Base-by-base conservation (phyloP, 805 yeast species). In the Priceomyces carsonii region DNA sequence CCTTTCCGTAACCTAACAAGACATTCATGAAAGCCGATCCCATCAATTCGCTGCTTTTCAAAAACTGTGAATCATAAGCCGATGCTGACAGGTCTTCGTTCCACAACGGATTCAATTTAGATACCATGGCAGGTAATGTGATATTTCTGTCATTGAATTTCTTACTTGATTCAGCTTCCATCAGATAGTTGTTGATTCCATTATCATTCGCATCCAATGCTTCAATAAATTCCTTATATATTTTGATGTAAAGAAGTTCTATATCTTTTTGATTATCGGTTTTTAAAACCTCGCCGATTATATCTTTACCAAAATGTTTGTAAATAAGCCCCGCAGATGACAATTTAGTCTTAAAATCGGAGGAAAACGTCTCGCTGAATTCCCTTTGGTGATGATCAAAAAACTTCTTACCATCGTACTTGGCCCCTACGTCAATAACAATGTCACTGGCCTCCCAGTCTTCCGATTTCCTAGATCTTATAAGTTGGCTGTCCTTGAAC, bases 371-470 rank as follows among this genome's bases (percentile, higher is more conserved):
- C 48, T 84, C 90, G 19, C 66, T 63, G 54, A 93, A 93, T 13
- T 85, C 98, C 44, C 97, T 78, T 69, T 93, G 99, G 65, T 93
- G 99, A 57, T 93, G 99, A 59, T 93, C 99, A 59, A 87, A 91
- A 59, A 72, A 86, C 63, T 90, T 90, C 26, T 68, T 70, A 9
- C 84, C 85, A 56, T 89, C 96, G 60, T 90, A 93, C 56, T 85
- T 73, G 9, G 95, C 99, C 55, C 95, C 77, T 33, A 93, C 99
- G 64, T 93, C 99, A 37, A 93, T 91, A 21, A 93, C 95, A 39
- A 93, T 85, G 59, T 91, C 97, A 51, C 95, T 80, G 28, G 66
- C 70, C 47, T 86, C 96, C 84, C 96, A 85, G 38, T 79, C 83
- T 10, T 68, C 77, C 7, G 90, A 84, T 42, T 82, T 82, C 67